A percentile compares a stretch with the other conserved stretches of the same genome.
Evolutionary conservation across 345 rosid species (phyloP).

Genomic region (Hypericum androsaemum): DNA sequence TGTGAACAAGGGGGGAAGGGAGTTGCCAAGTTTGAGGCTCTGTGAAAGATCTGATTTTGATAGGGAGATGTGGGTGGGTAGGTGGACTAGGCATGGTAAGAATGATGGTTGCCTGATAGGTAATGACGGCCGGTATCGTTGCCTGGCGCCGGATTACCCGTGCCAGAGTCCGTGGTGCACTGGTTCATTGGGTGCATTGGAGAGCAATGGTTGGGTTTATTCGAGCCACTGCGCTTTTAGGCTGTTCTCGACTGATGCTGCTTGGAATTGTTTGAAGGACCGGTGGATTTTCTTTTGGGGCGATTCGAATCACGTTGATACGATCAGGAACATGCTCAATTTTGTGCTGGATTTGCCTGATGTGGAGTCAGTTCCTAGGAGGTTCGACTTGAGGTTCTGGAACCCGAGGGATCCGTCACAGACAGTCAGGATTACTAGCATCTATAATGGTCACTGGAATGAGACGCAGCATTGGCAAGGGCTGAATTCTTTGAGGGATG

Average conservation of each 20-base stretch:
- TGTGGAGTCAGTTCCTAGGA: conserved; percentile 58
- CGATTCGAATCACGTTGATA: conserved; percentile 88
- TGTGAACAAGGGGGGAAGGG: conserved; percentile 14
- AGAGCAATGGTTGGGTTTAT: conserved; percentile 98
- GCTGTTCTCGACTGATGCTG: conserved; percentile 43
- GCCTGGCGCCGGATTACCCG: conserved; percentile 47
- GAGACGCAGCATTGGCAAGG: conserved; percentile 77
- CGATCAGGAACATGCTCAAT: conserved; percentile 75
- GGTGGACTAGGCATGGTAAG: conserved; percentile 84
- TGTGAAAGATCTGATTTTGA: conserved; percentile 58
- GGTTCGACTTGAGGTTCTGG: conserved; percentile 68
- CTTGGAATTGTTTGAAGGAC: conserved; percentile 69
- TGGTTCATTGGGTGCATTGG: conserved; percentile 59
- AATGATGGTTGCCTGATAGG: conserved; percentile 56
- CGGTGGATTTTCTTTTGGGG: conserved; percentile 99
- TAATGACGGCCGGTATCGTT: conserved; percentile 67
- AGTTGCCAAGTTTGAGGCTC: conserved; percentile 36
- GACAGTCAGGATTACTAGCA: conserved; percentile 74
- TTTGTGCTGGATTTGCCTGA: conserved; percentile 62
- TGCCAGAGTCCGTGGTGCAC: conserved; percentile 80
- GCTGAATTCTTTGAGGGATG: conserved; percentile 57
- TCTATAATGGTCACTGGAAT: conserved; percentile 91
- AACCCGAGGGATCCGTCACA: conserved; percentile 60
- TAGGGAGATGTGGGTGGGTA: conserved; percentile 63
- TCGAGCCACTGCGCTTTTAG: conserved; percentile 72